These are phyloP conservation scores for Rutstroemia sp. DNA, from an alignment of 2,329 filamentous ascomycete species.

Conservation along the genomic window DNA sequence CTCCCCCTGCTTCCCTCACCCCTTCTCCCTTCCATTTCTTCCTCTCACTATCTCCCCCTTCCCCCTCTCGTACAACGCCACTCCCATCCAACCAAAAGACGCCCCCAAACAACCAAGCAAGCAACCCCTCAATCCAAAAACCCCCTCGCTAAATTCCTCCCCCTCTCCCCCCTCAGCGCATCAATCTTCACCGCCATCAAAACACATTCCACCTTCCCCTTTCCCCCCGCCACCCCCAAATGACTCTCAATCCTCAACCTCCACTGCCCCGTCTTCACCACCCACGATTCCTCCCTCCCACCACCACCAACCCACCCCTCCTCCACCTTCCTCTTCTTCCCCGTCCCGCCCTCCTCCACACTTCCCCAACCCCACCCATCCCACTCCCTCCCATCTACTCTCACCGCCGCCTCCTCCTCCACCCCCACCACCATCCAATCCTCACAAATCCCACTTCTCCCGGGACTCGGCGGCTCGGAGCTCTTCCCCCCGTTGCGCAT, in stretches of 20 bases:
- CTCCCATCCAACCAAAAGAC: not conserved
- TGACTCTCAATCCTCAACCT: slow-evolving; percentile 55
- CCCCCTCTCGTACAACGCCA: not conserved
- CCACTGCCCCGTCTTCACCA: slow-evolving; percentile 64
- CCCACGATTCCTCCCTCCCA: slow-evolving; percentile 39
- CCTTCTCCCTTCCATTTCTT: too few relatives aligned
- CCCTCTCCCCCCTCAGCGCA: slow-evolving; percentile 56
- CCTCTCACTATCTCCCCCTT: not conserved
- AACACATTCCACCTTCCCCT: slow-evolving; percentile 57
- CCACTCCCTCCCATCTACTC: slow-evolving; percentile 43
- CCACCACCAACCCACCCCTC: slow-evolving; percentile 13
- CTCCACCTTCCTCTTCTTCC: slow-evolving; percentile 15
- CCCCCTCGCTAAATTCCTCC: slow-evolving; percentile 54
- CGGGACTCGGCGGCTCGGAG: slow-evolving; percentile 57
- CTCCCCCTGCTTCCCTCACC: not conserved
- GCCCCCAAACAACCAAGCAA: not conserved
- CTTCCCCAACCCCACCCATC: not conserved
- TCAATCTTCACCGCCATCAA: slow-evolving; percentile 72
- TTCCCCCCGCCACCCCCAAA: slow-evolving; percentile 43
- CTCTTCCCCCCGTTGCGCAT: slow-evolving; percentile 57
- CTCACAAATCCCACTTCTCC: slow-evolving; percentile 62
- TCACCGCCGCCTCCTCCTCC: slow-evolving; percentile 50
- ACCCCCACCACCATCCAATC: slow-evolving; percentile 60
- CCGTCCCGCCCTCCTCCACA: not conserved
- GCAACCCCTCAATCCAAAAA: slow-evolving; percentile 44